Conservation (phyloP, 805 yeast genomes). For the Middelhovenomyces tepae region DNA sequence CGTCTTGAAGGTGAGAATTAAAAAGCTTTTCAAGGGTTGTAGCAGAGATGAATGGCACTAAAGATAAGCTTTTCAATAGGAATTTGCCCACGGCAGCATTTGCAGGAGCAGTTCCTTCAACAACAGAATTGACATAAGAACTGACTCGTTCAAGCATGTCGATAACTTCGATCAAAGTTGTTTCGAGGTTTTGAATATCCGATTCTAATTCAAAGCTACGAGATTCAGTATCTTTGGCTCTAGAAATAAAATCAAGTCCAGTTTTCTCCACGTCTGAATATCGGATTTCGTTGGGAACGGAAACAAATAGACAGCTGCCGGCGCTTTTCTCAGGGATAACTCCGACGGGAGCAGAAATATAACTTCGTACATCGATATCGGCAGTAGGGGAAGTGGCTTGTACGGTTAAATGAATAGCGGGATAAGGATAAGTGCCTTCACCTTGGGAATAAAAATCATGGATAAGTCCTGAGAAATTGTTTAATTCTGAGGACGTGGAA, state of each 20-base stretch:
- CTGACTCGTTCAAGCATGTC: slow-evolving; percentile 32
- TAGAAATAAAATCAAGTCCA: slow-evolving; percentile 26
- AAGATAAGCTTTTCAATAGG: slow-evolving; percentile 40
- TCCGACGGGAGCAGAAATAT: slow-evolving; percentile 70
- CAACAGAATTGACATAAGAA: slow-evolving; percentile 25
- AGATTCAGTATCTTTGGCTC: slow-evolving; percentile 26
- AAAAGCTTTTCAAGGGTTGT: slow-evolving; percentile 51
- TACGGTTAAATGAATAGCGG: slow-evolving; percentile 72
- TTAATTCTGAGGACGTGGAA: slow-evolving; percentile 46
- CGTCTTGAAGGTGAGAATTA: slow-evolving; percentile 68
- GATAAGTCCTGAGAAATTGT: slow-evolving; percentile 63
- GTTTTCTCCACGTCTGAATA: slow-evolving; percentile 46
- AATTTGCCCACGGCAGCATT: slow-evolving; percentile 50
- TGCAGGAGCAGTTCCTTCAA: slow-evolving; percentile 21
- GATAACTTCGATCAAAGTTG: slow-evolving; percentile 29
- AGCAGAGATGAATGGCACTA: slow-evolving; percentile 33
- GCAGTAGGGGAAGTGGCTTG: slow-evolving; percentile 42
- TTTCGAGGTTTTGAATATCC: slow-evolving; percentile 27
- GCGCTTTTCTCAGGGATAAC: slow-evolving; percentile 30
- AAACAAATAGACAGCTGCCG: slow-evolving; percentile 57
- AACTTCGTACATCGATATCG: slow-evolving; percentile 48
- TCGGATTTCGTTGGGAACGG: slow-evolving; percentile 57
- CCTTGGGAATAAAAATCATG: slow-evolving; percentile 73
- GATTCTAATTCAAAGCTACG: slow-evolving; percentile 26
- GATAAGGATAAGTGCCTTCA: slow-evolving; percentile 63